A percentile compares a stretch with the other conserved stretches of the same genome.
Evolutionary conservation across 1,284 basidiomycete species (phyloP).

Genomic region (Abortiporus biennis): DNA sequence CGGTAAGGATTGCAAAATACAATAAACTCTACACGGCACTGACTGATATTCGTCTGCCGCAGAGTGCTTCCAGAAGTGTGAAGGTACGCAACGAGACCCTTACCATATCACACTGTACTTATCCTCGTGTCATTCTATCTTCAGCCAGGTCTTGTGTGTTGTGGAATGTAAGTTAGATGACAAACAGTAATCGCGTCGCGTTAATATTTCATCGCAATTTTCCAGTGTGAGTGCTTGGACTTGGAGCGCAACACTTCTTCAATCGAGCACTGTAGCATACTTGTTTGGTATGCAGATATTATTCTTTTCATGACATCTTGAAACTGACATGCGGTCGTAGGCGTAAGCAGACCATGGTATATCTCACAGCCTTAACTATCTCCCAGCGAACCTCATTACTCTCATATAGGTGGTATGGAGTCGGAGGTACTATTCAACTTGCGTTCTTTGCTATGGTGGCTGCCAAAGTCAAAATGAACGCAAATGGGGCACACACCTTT

Average conservation of each 20-base stretch:
- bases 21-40: no score
- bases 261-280: constrained; percentile 50
- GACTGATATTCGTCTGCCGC: constrained; percentile 1
- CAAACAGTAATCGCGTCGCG: not conserved
- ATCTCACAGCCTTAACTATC: constrained; percentile 2
- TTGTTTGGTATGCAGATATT: constrained; percentile 31
- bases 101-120: no score
- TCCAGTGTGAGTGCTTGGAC: constrained; percentile 56
- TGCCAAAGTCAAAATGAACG: constrained; percentile 69
- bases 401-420: constrained; percentile 40
- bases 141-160: constrained; percentile 61
- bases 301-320: constrained; percentile 5
- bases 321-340: constrained; percentile 15
- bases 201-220: not conserved
- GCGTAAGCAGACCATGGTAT: constrained; percentile 43
- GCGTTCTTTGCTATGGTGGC: constrained; percentile 71
- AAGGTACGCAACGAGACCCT: constrained; percentile 33
- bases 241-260: constrained; percentile 54
- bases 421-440: constrained; percentile 67
- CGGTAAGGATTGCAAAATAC: constrained; percentile 26
- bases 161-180: constrained; percentile 40
- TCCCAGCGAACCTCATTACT: not conserved
- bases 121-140: constrained; percentile 7
- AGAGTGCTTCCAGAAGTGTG: constrained; percentile 41
- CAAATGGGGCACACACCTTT: constrained; percentile 52